phyloP scores from a whole-genome alignment of 768 basidiomycete species.

The Russula abietina region DNA sequence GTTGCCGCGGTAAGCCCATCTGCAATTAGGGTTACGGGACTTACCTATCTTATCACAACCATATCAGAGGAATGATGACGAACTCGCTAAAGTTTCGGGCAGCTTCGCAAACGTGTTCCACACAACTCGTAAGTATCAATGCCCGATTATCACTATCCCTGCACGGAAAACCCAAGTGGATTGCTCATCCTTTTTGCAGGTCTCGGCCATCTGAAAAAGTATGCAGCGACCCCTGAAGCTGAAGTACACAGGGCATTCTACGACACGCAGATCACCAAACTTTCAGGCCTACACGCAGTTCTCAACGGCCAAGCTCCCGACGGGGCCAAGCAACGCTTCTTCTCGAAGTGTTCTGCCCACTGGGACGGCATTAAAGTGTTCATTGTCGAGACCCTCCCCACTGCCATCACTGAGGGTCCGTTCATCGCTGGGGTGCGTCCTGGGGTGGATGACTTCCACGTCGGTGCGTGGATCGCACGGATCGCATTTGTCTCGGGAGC shows the following conservation, averaged over 20 bases:
- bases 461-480: conserved; percentile 48
- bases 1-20: conserved; percentile 35
- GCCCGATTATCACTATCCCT: background rate
- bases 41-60: background rate
- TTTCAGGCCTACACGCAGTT: conserved; percentile 39
- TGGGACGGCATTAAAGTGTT: conserved; percentile 37
- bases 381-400: conserved; percentile 38
- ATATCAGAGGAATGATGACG: conserved; percentile 42
- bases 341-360: conserved; percentile 35
- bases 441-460: conserved; percentile 52
- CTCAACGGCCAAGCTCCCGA: conserved; percentile 37
- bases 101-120: conserved; percentile 36
- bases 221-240: conserved; percentile 33
- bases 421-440: conserved; percentile 47
- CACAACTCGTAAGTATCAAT: conserved; percentile 35
- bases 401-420: conserved; percentile 36
- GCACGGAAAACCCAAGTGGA: background rate
- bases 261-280: conserved; percentile 36
- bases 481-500: conserved; percentile 38
- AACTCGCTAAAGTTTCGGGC: conserved; percentile 36
- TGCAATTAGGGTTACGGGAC: background rate
- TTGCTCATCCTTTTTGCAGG: conserved; percentile 29
- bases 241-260: conserved; percentile 41
- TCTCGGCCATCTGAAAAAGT: conserved; percentile 39
- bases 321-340: conserved; percentile 36